phyloP scores from a whole-genome alignment of 371 early-diverging fungal species.

The Dichotomocladium elegans region DNA sequence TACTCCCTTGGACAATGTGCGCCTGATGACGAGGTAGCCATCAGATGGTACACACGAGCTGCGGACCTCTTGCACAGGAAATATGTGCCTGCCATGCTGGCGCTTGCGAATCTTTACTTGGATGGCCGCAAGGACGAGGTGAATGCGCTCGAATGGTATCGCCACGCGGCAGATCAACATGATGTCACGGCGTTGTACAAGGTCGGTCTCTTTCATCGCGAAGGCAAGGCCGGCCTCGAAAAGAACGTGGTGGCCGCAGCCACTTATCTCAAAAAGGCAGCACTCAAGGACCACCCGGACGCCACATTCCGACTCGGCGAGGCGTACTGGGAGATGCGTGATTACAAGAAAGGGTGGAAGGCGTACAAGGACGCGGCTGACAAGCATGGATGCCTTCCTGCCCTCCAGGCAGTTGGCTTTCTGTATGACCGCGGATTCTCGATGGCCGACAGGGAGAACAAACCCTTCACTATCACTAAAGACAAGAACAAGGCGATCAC shows the following conservation, averaged over 20 bases:
- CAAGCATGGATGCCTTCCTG: conserved; percentile 6
- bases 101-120: neutral
- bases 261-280: conserved; percentile 26
- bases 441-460: neutral
- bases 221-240: conserved; percentile 24
- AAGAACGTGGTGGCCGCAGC: conserved; percentile 20
- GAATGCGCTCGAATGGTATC: conserved; percentile 9
- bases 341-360: conserved; percentile 23
- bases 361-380: conserved; percentile 18
- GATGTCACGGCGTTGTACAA: conserved; percentile 24
- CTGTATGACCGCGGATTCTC: conserved; percentile 16
- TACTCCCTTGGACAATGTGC: conserved; percentile 17
- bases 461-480: conserved; percentile 2
- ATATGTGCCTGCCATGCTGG: conserved; percentile 3
- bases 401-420: conserved; percentile 8
- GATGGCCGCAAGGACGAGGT: neutral
- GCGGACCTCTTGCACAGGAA: neutral
- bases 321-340: conserved; percentile 14
- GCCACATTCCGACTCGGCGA: conserved; percentile 26
- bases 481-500: conserved; percentile 11
- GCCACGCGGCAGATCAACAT: conserved; percentile 4
- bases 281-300: conserved; percentile 21
- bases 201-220: conserved; percentile 26
- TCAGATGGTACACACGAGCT: conserved; percentile 5
- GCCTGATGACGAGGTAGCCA: conserved; percentile 6